Evolutionary conservation across 495 filamentous ascomycete species (phyloP).

Genomic region (Xylaria sp.): DNA sequence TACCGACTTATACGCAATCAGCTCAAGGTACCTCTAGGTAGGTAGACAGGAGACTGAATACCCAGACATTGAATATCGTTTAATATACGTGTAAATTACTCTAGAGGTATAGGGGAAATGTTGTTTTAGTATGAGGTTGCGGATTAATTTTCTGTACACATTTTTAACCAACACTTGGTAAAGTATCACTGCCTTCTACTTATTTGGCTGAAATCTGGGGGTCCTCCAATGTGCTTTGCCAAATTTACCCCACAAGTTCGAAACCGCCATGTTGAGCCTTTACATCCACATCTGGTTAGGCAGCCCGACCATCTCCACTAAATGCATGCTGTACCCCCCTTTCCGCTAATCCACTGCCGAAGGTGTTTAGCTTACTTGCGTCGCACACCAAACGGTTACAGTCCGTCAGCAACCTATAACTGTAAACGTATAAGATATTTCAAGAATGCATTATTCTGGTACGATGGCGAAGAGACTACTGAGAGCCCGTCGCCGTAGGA

Average conservation of each 20-base stretch:
- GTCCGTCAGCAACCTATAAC: background rate
- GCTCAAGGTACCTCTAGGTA: no score
- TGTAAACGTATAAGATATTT: background rate
- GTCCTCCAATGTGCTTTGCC: background rate
- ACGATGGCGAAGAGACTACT: background rate
- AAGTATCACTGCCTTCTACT: background rate
- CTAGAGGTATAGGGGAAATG: background rate
- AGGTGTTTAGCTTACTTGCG: background rate
- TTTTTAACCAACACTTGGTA: background rate
- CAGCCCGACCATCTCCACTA: background rate
- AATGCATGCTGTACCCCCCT: background rate
- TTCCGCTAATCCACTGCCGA: background rate
- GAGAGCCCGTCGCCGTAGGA: background rate
- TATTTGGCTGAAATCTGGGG: background rate
- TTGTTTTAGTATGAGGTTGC: background rate
- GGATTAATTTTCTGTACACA: no score
- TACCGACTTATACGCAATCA: no score
- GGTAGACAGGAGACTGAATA: no score
- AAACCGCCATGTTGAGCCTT: background rate
- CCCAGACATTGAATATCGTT: background rate
- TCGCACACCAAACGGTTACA: background rate
- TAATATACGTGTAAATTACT: background rate
- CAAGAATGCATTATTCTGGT: background rate
- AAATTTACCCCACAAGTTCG: constrained; percentile 7
- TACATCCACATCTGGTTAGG: background rate